These are phyloP conservation scores for Fusarium staphyleae DNA, from an alignment of 2,329 filamentous ascomycete genomes.

Conservation along the genomic window DNA sequence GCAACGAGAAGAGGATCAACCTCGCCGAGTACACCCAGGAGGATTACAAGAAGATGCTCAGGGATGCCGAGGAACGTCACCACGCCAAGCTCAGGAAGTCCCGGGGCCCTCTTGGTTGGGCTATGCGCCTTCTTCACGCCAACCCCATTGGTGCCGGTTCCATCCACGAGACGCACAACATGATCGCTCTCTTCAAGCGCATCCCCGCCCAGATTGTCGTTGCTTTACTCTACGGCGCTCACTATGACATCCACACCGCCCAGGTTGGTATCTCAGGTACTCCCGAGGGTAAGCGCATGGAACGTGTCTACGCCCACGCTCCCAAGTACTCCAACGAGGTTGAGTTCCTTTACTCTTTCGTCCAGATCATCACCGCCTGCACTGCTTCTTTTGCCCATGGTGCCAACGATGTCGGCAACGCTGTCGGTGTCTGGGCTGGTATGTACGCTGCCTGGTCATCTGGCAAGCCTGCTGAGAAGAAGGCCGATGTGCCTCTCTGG, in stretches of 20 bases:
- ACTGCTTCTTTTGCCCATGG: conserved; percentile 79
- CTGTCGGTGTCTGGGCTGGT: conserved; percentile 72
- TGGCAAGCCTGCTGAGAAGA: conserved; percentile 65
- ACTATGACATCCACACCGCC: conserved; percentile 84
- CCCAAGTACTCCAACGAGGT: conserved; percentile 75
- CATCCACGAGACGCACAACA: conserved; percentile 77
- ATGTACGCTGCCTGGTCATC: conserved; percentile 74
- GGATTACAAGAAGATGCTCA: conserved; percentile 68
- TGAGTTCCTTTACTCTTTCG: conserved; percentile 72
- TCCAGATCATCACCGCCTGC: conserved; percentile 72
- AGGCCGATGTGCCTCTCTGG: conserved; percentile 75
- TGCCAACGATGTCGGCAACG: conserved; percentile 78
- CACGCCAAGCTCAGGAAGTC: conserved; percentile 69
- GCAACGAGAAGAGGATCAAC: conserved; percentile 54
- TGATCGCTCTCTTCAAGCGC: conserved; percentile 68
- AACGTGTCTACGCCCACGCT: conserved; percentile 61
- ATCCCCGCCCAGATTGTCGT: conserved; percentile 71
- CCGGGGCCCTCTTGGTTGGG: conserved; percentile 78
- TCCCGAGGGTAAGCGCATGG: conserved; percentile 76
- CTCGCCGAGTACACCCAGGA: conserved; percentile 52
- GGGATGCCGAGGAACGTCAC: conserved; percentile 62
- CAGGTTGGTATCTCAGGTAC: conserved; percentile 75
- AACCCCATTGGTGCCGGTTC: conserved; percentile 76
- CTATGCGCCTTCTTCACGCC: conserved; percentile 77
- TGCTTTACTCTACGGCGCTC: conserved; percentile 73